Evolutionary conservation across 345 rosid species (phyloP).

Genomic region (Diplotaxis tenuifolia): DNA sequence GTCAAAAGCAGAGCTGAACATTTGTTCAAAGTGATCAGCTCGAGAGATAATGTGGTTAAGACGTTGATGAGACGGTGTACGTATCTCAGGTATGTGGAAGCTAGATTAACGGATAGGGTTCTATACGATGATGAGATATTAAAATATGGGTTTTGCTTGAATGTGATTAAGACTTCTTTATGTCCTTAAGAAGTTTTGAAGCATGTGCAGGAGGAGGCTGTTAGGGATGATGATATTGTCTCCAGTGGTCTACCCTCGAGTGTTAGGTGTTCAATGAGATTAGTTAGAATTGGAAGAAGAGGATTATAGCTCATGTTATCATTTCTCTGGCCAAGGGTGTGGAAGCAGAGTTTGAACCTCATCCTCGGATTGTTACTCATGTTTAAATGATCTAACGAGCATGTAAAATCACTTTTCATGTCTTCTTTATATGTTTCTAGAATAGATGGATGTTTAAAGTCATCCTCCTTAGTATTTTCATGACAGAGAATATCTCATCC

Average conservation of each 20-base stretch:
- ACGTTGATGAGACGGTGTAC: neutral
- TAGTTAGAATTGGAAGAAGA: conserved; percentile 81
- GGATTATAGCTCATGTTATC: conserved; percentile 65
- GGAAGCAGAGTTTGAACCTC: conserved; percentile 78
- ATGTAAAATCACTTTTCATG: neutral
- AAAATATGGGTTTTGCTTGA: conserved; percentile 94
- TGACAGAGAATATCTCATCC: too few relatives aligned
- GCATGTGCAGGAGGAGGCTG: neutral
- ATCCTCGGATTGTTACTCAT: too few relatives aligned
- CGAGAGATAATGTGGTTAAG: neutral
- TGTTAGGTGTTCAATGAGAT: conserved; percentile 67
- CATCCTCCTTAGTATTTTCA: too few relatives aligned
- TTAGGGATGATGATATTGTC: neutral
- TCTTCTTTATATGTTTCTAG: too few relatives aligned
- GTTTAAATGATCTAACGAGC: neutral
- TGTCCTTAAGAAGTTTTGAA: neutral
- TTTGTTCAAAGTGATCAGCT: neutral
- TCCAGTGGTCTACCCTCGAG: neutral
- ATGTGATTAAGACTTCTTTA: conserved; percentile 81
- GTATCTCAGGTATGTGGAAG: neutral
- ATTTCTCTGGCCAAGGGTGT: conserved; percentile 88
- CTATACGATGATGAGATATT: conserved; percentile 84
- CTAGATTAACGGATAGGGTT: conserved; percentile 77
- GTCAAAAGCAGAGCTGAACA: neutral
- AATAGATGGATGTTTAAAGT: too few relatives aligned